Conservation (phyloP, 2,329 filamentous ascomycete species). For the Fusarium mangiferae region DNA sequence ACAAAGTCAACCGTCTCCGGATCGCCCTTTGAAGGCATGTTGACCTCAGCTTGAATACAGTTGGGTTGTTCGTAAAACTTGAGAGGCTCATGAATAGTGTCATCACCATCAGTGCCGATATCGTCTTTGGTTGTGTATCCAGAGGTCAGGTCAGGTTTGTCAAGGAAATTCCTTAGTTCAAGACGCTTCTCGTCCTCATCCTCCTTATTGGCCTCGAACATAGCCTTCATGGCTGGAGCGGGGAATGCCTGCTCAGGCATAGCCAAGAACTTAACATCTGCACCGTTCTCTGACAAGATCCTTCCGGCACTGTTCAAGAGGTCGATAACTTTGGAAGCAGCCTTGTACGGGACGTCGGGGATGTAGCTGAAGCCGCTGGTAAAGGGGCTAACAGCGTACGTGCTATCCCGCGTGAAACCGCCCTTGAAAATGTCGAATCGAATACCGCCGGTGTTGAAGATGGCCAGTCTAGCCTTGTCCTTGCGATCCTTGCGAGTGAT, state of each 20-base stretch:
- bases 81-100: slow-evolving; percentile 83
- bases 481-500: slow-evolving; percentile 67
- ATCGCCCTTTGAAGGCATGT: slow-evolving; percentile 65
- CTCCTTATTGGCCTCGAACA: slow-evolving; percentile 22
- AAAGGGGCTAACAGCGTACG: slow-evolving; percentile 89
- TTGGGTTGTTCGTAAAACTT: slow-evolving; percentile 84
- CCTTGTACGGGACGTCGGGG: slow-evolving; percentile 81
- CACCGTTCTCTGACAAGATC: slow-evolving; percentile 54
- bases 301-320: slow-evolving; percentile 66
- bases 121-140: slow-evolving; percentile 95
- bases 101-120: slow-evolving; percentile 84
- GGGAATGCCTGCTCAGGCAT: slow-evolving; percentile 59
- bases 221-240: slow-evolving; percentile 15
- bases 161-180: slow-evolving; percentile 46
- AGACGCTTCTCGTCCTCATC: slow-evolving; percentile 42
- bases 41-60: slow-evolving; percentile 76
- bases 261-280: slow-evolving; percentile 59
- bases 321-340: slow-evolving; percentile 75
- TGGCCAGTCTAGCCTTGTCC: slow-evolving; percentile 73
- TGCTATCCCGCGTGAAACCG: slow-evolving; percentile 86
- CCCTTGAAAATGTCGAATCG: slow-evolving; percentile 97
- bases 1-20: slow-evolving; percentile 86
- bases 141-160: slow-evolving; percentile 59
- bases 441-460: slow-evolving; percentile 90
- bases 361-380: slow-evolving; percentile 80